Conservation (phyloP, 805 yeast genomes). For the Blastobotrys mokoenaii region DNA sequence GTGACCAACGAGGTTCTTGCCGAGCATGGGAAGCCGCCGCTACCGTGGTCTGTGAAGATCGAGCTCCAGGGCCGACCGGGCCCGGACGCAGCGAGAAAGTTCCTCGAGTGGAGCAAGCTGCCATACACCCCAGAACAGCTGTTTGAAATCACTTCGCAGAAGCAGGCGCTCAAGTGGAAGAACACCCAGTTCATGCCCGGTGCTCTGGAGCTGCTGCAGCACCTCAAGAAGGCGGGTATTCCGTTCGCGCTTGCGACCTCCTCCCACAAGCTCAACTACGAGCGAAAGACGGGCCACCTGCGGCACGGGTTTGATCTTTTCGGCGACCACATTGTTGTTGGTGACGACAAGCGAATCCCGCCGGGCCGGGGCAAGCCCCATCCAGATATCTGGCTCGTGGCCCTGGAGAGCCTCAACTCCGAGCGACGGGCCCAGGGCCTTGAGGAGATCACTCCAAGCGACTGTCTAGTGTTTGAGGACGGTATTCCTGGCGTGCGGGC, state of each 20-base stretch:
- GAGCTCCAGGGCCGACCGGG: conserved; percentile 91
- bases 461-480: conserved; percentile 89
- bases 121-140: conserved; percentile 63
- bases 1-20: conserved; percentile 61
- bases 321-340: conserved; percentile 65
- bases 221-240: conserved; percentile 42
- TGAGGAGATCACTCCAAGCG: conserved; percentile 53
- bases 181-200: conserved; percentile 71
- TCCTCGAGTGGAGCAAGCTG: conserved; percentile 61
- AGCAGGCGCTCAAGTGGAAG: conserved; percentile 56
- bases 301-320: conserved; percentile 56
- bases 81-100: conserved; percentile 52
- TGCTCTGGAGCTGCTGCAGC: conserved; percentile 57
- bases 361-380: conserved; percentile 85
- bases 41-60: conserved; percentile 84
- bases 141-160: conserved; percentile 40
- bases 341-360: conserved; percentile 80
- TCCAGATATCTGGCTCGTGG: conserved; percentile 88
- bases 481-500: conserved; percentile 87
- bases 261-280: conserved; percentile 52
- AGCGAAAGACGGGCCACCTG: conserved; percentile 67
- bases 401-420: conserved; percentile 60
- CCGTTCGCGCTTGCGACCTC: conserved; percentile 93
- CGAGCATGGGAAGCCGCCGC: conserved; percentile 62
- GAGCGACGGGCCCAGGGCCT: conserved; percentile 37